Conservation (phyloP, 352 stramenopile genomes). For the Aphanomyces astaci region DNA sequence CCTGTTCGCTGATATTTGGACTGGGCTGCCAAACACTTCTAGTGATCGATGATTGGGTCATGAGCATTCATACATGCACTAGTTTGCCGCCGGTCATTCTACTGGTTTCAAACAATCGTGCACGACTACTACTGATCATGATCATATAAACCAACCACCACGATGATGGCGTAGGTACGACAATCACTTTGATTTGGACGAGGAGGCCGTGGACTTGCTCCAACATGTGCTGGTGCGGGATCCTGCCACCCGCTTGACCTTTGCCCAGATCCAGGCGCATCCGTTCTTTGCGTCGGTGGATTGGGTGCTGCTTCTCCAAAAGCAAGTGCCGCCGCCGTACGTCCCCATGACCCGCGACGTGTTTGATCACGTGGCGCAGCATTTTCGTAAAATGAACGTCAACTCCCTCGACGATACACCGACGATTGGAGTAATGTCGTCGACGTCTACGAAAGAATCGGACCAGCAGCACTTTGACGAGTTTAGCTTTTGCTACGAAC, state of each 20-base stretch:
- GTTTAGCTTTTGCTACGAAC: constrained; percentile 84
- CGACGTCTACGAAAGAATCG: constrained; percentile 27
- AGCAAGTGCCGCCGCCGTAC: constrained; percentile 75
- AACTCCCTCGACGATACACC: constrained; percentile 51
- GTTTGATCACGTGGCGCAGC: constrained; percentile 83
- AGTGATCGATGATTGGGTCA: no score
- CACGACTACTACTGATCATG: no score
- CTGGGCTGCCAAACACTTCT: no score
- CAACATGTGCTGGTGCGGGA: constrained; percentile 73
- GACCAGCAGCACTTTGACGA: constrained; percentile 80
- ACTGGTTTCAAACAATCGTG: no score
- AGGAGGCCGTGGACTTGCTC: constrained; percentile 59
- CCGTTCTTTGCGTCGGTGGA: constrained; percentile 64
- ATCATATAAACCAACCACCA: no score
- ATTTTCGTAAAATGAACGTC: constrained; percentile 86
- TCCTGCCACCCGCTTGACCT: constrained; percentile 48
- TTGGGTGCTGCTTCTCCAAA: constrained; percentile 63
- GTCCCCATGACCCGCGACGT: constrained; percentile 68
- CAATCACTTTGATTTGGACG: constrained; percentile 51
- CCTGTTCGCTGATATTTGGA: no score
- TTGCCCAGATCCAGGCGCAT: constrained; percentile 52
- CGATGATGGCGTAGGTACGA: constrained; percentile 36
- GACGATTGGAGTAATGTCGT: constrained; percentile 50
- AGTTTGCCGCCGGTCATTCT: no score
- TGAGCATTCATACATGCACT: no score